These are phyloP conservation scores for Mentha longifolia DNA, from an alignment of 257 asterid species.

Conservation along the genomic window DNA sequence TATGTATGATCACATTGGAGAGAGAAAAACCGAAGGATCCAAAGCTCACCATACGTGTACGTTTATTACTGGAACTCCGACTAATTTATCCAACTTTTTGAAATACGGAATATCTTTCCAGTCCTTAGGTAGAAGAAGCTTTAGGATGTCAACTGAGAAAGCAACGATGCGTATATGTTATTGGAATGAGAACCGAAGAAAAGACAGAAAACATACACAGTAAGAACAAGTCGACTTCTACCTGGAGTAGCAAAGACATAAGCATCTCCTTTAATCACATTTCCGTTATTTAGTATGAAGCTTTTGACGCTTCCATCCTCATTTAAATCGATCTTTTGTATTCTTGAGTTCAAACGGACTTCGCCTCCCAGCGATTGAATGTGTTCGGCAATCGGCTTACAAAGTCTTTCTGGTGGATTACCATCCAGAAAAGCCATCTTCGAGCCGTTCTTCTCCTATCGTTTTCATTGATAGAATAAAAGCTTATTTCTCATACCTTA, in stretches of 20 bases:
- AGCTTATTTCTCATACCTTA: neutral
- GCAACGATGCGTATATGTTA: slow-evolving; percentile 25
- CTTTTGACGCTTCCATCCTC: slow-evolving; percentile 73
- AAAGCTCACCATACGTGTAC: slow-evolving; percentile 83
- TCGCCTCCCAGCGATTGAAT: slow-evolving; percentile 79
- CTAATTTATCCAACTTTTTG: slow-evolving; percentile 77
- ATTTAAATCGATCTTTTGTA: slow-evolving; percentile 74
- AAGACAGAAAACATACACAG: neutral
- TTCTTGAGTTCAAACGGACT: slow-evolving; percentile 76
- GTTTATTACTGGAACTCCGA: slow-evolving; percentile 96
- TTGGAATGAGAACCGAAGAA: slow-evolving; percentile 3
- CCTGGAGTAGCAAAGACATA: slow-evolving; percentile 96
- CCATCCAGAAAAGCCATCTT: slow-evolving; percentile 99
- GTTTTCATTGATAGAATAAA: slow-evolving; percentile 16
- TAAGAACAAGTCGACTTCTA: slow-evolving; percentile 28
- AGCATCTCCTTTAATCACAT: slow-evolving; percentile 76
- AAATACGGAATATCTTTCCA: slow-evolving; percentile 88
- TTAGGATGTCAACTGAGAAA: slow-evolving; percentile 75
- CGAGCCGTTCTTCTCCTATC: slow-evolving; percentile 96
- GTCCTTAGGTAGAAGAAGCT: slow-evolving; percentile 87
- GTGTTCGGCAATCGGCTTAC: slow-evolving; percentile 91
- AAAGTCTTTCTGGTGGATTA: slow-evolving; percentile 97
- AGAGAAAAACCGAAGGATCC: neutral
- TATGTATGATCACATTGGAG: neutral
- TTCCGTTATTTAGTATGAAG: slow-evolving; percentile 66